phyloP scores from a whole-genome alignment of 768 basidiomycete genomes.

The Boletellus ananiceps region DNA sequence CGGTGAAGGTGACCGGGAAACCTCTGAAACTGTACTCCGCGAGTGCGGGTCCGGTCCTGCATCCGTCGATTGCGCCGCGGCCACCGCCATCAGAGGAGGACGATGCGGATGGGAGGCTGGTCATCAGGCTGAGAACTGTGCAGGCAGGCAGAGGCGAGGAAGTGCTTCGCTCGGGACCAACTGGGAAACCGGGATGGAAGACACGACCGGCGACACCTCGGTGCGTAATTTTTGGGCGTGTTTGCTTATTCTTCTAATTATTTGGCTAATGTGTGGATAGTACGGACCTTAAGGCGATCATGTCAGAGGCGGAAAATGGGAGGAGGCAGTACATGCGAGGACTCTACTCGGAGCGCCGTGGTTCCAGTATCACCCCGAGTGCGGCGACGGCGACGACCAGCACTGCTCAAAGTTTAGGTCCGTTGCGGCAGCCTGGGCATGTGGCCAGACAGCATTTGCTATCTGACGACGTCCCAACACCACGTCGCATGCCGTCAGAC shows the following conservation, averaged over 20 bases:
- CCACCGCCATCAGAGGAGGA: slow-evolving; percentile 44
- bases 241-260: slow-evolving; percentile 3
- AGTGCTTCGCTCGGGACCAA: background rate
- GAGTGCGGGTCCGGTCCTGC: slow-evolving; percentile 21
- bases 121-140: slow-evolving; percentile 19
- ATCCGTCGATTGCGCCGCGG: slow-evolving; percentile 8
- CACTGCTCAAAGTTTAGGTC: background rate
- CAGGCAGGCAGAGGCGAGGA: slow-evolving; percentile 9
- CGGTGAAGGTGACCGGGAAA: slow-evolving; percentile 11
- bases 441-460: slow-evolving; percentile 4
- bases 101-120: slow-evolving; percentile 46
- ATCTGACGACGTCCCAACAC: slow-evolving; percentile 2
- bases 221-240: slow-evolving; percentile 34
- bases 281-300: slow-evolving; percentile 79
- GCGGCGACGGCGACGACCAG: background rate
- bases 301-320: slow-evolving; percentile 66
- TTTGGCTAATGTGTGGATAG: slow-evolving; percentile 34
- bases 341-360: slow-evolving; percentile 1
- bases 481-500: slow-evolving; percentile 10
- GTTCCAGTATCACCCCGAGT: background rate
- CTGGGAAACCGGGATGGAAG: slow-evolving; percentile 44
- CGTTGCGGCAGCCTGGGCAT: slow-evolving; percentile 1
- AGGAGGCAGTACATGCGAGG: slow-evolving; percentile 11
- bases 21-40: slow-evolving; percentile 7
- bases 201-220: slow-evolving; percentile 40